phyloP scores from a whole-genome alignment of 345 rosid species.

The Boechera retrofracta region DNA sequence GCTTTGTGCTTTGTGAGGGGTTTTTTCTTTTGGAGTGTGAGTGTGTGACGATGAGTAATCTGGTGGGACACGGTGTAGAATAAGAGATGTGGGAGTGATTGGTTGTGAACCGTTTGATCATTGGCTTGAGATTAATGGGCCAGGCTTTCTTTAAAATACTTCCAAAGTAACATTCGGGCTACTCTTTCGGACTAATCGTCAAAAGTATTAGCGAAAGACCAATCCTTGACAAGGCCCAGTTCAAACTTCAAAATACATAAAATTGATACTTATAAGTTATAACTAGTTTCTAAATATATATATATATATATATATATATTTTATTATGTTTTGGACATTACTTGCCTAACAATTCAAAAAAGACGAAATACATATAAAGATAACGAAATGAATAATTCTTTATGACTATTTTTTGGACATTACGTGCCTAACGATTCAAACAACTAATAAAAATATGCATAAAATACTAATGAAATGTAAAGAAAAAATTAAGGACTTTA shows the following conservation, averaged over 20 bases:
- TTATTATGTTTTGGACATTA: too few relatives aligned
- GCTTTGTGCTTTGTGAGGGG: slow-evolving; percentile 29
- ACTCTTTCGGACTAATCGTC: background rate
- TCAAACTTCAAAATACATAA: background rate
- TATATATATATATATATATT: too few relatives aligned
- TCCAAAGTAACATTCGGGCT: too few relatives aligned
- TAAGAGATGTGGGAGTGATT: slow-evolving; percentile 23
- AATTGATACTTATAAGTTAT: too few relatives aligned
- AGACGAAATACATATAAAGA: too few relatives aligned
- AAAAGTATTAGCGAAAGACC: background rate
- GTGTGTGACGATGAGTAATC: slow-evolving; percentile 32
- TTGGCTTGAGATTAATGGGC: slow-evolving; percentile 20
- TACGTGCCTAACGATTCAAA: too few relatives aligned
- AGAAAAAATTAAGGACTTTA: background rate
- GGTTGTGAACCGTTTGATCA: slow-evolving; percentile 36
- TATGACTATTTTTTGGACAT: too few relatives aligned
- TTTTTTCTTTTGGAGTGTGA: background rate
- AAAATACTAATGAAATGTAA: too few relatives aligned
- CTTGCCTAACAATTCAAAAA: too few relatives aligned
- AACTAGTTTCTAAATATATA: too few relatives aligned
- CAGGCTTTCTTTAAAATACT: background rate
- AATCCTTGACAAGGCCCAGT: background rate
- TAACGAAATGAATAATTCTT: too few relatives aligned
- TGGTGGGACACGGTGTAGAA: slow-evolving; percentile 31
- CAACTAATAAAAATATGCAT: too few relatives aligned